Evolutionary conservation across 1,284 basidiomycete genomes (phyloP).

Genomic region (Paramarasmius palmivorus): DNA sequence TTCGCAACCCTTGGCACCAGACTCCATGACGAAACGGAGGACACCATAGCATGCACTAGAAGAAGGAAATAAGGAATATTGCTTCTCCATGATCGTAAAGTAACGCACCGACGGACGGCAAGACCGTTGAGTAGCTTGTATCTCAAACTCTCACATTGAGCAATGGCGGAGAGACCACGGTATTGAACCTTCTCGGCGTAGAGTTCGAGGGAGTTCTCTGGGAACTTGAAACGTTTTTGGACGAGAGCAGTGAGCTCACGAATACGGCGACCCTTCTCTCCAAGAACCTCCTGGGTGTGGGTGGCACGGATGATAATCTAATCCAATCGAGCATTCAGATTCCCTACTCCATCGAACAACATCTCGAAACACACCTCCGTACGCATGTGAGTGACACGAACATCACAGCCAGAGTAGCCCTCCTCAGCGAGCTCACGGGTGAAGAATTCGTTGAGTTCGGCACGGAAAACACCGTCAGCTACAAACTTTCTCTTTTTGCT

Average conservation of each 20-base stretch:
- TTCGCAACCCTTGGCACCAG: constrained; percentile 99
- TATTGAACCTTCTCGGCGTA: constrained; percentile 99
- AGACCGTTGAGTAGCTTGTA: constrained; percentile 99
- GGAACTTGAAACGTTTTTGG: constrained; percentile 99
- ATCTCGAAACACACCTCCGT: constrained; percentile 73
- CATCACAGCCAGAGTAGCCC: constrained; percentile 99
- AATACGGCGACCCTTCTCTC: constrained; percentile 99
- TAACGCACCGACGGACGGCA: constrained; percentile 89
- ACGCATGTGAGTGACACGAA: constrained; percentile 98
- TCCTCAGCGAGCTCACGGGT: constrained; percentile 99
- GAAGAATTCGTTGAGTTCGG: constrained; percentile 98
- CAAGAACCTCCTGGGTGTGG: constrained; percentile 99
- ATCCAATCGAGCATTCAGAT: constrained; percentile 3
- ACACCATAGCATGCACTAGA: constrained; percentile 98
- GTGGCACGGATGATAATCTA: constrained; percentile 99
- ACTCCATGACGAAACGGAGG: constrained; percentile 99
- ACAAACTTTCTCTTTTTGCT: constrained; percentile 98
- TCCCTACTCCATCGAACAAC: constrained; percentile 3
- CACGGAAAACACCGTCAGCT: constrained; percentile 98
- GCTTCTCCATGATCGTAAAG: constrained; percentile 16
- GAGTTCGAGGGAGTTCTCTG: constrained; percentile 97
- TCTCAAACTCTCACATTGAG: constrained; percentile 97
- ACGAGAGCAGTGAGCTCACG: constrained; percentile 98
- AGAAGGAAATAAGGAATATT: neutral
- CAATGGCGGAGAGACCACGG: constrained; percentile 98